phyloP scores from a whole-genome alignment of 164 flowering plant genomes.

The Chloranthus sessilifolius region DNA sequence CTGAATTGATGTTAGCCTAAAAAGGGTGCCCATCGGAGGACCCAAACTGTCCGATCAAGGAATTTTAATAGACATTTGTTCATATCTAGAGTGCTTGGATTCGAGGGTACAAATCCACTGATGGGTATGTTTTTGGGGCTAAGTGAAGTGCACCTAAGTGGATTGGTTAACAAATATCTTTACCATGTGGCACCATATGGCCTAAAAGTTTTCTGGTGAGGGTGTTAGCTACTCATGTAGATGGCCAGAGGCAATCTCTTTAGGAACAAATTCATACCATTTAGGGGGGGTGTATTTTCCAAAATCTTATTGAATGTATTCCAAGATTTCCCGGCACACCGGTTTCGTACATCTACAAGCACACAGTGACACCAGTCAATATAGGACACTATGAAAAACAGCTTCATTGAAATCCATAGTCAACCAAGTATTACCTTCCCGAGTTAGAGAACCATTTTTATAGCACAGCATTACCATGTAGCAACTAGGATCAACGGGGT shows the following conservation, averaged over 20 bases:
- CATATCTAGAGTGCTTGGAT: too few species aligned
- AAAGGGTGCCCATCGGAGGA: too few species aligned
- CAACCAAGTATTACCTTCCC: slow-evolving; percentile 60
- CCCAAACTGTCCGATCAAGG: too few species aligned
- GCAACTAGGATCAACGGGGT: slow-evolving; percentile 76
- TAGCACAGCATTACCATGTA: slow-evolving; percentile 91
- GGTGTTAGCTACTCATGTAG: neutral
- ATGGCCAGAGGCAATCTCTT: neutral
- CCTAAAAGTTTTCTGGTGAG: neutral
- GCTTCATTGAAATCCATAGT: neutral
- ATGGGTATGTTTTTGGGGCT: too few species aligned
- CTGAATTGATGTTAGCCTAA: too few species aligned
- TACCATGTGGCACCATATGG: too few species aligned
- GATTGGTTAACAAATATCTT: too few species aligned
- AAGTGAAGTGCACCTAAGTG: too few species aligned
- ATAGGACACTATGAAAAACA: neutral
- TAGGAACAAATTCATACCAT: slow-evolving; percentile 42
- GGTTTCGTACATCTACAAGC: slow-evolving; percentile 61
- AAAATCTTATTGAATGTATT: slow-evolving; percentile 56
- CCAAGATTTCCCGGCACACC: slow-evolving; percentile 72
- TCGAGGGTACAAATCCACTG: too few species aligned
- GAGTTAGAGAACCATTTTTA: slow-evolving; percentile 91
- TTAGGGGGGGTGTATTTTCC: slow-evolving; percentile 64
- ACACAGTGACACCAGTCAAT: slow-evolving; percentile 3
- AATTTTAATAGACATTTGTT: too few species aligned